Conservation (phyloP, 345 rosid genomes). For the Citrus hindsii region DNA sequence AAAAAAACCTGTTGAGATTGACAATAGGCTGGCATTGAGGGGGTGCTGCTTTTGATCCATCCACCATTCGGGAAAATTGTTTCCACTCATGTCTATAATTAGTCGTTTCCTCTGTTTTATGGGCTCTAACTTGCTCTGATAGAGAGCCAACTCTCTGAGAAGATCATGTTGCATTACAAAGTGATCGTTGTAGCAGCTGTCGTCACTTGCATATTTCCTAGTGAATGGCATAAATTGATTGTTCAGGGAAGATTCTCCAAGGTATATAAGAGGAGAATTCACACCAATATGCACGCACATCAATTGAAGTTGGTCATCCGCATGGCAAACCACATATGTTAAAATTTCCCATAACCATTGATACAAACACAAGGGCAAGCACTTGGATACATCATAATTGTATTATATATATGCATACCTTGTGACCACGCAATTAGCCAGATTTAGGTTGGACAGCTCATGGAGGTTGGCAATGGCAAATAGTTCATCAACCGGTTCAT, state of each 20-base stretch:
- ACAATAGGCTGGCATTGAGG: slow-evolving; percentile 32
- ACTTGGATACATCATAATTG: not conserved
- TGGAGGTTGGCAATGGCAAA: slow-evolving; percentile 28
- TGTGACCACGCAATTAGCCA: slow-evolving; percentile 32
- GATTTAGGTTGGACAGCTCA: slow-evolving; percentile 39
- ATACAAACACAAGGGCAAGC: not conserved
- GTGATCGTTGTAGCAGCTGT: slow-evolving; percentile 26
- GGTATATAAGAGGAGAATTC: not conserved
- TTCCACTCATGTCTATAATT: slow-evolving; percentile 29
- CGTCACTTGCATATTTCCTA: slow-evolving; percentile 41
- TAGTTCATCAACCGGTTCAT: slow-evolving; percentile 24
- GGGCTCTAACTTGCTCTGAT: slow-evolving; percentile 20
- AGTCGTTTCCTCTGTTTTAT: slow-evolving; percentile 29
- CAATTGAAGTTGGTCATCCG: not conserved
- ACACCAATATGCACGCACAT: not conserved
- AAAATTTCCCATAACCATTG: not conserved
- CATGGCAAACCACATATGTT: not conserved
- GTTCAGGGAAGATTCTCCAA: not conserved
- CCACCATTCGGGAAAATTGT: slow-evolving; percentile 49
- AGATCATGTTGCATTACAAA: slow-evolving; percentile 47
- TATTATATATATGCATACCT: slow-evolving; percentile 26
- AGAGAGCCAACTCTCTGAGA: slow-evolving; percentile 41
- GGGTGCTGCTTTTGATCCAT: slow-evolving; percentile 15
- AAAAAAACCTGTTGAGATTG: slow-evolving; percentile 33
- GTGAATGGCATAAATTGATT: slow-evolving; percentile 10